phyloP scores from a whole-genome alignment of 176 grass and related monocot species.

The Lolium rigidum region DNA sequence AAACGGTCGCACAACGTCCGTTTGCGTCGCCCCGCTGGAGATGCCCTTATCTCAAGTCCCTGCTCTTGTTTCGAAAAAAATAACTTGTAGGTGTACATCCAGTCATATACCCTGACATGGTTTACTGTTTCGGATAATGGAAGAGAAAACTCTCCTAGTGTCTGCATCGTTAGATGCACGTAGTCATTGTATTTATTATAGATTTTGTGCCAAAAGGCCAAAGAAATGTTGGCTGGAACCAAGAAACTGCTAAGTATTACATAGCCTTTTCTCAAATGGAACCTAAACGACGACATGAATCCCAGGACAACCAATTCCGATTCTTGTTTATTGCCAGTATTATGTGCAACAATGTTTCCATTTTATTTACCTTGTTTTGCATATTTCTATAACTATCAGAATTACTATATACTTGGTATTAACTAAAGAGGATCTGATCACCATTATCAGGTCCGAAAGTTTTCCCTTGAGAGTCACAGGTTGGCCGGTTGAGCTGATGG shows the following conservation, averaged over 20 bases:
- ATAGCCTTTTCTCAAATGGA: not conserved
- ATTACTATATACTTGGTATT: constrained; percentile 11
- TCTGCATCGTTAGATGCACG: not conserved
- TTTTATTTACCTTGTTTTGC: constrained; percentile 6
- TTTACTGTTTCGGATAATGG: constrained; percentile 8
- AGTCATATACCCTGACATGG: constrained; percentile 7
- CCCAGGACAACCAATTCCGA: not conserved
- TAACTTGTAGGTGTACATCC: not conserved
- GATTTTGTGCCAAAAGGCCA: not conserved
- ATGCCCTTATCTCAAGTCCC: not conserved
- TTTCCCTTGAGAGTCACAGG: constrained; percentile 92
- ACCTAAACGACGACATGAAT: not conserved
- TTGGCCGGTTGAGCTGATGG: constrained; percentile 97
- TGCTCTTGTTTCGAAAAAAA: constrained; percentile 21
- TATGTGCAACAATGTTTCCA: constrained; percentile 16
- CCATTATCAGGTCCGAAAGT: constrained; percentile 68
- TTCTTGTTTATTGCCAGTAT: not conserved
- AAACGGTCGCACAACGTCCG: no score
- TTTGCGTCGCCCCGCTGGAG: no score
- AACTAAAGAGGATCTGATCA: constrained; percentile 43
- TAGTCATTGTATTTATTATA: not conserved
- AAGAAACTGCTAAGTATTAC: not conserved
- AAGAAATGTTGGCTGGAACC: not conserved
- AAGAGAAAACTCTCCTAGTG: not conserved
- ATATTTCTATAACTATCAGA: constrained; percentile 20